phyloP scores from a whole-genome alignment of 83 land plant species.

The Larix sibirica region DNA sequence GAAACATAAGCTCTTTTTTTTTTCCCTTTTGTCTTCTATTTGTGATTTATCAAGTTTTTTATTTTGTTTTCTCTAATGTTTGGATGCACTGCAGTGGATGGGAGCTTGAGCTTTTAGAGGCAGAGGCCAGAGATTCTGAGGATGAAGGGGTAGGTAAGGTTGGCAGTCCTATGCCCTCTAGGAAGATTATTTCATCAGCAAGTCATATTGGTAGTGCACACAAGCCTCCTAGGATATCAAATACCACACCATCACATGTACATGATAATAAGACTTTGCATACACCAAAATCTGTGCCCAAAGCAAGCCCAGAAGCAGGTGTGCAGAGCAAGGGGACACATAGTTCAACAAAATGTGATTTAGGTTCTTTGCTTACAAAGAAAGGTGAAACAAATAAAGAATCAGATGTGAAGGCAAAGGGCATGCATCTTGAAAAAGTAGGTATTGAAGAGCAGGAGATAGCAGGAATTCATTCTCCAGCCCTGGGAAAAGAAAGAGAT shows the following conservation, averaged over 20 bases:
- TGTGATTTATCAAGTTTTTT: neutral
- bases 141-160: constrained; percentile 33
- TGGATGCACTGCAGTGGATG: constrained; percentile 45
- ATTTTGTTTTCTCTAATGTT: neutral
- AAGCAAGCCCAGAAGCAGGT: neutral
- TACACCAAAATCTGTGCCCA: neutral
- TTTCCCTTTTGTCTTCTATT: neutral
- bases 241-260: neutral
- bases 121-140: constrained; percentile 73
- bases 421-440: neutral
- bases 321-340: neutral
- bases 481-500: neutral
- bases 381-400: neutral
- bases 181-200: neutral
- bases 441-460: neutral
- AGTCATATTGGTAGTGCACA: neutral
- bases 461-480: neutral
- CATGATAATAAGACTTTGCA: neutral
- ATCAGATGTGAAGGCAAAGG: constrained; percentile 3
- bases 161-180: neutral
- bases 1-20: neutral
- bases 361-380: neutral
- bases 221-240: neutral
- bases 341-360: constrained; percentile 3
- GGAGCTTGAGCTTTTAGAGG: constrained; percentile 63